Evolutionary conservation across 805 yeast genomes (phyloP), one percentile per base, ranked within the genome.

Genomic region (Yamadazyma nakazawae): DNA sequence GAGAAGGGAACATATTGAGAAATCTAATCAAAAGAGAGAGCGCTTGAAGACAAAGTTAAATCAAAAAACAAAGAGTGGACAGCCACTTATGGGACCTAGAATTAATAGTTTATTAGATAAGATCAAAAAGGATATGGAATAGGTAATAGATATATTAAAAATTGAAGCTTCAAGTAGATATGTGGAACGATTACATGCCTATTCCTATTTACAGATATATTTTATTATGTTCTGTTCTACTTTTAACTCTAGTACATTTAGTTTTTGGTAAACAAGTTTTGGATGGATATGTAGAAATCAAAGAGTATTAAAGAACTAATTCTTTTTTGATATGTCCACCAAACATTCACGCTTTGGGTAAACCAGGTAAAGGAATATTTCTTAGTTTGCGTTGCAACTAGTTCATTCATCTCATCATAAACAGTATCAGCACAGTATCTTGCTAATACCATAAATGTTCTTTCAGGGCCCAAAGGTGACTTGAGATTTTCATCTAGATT

Each of bases 41-140:
- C 36, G 67, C 70, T 58, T 66, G 77, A 56, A 77, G 70, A 60
- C 68, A 56, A 55, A 59, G 21, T 50, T 72, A 3, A 49, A 65
- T 8, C 72, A 76, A 48, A 82, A 72, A 51, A 91, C 96, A 1
- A 73, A 74, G 56, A 60, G 70, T 3, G 98, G 98, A 0, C 98
- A 91, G 63, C 97, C 97, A 2, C 66, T 80, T 38, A 88, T 91
- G 92, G 96, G 89, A 0, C 95, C 96, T 13, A 79, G 95, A 64
- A 88, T 91, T 48, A 84, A 81, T 46, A 79, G 81, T 55, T 69
- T 91, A 37, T 72, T 91, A 41, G 94, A 85, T 45, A 88, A 89
- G 63, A 87, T 91, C 50, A 82, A 79, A 58, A 30, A 30, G 32
- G 48, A 46, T 14, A 26, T 28, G 43, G 32, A 34, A 5, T 43